Evolutionary conservation across 2,329 filamentous ascomycete genomes (phyloP), one percentile per base, ranked within the genome.

Genomic region (Beauveria pseudobassiana): DNA sequence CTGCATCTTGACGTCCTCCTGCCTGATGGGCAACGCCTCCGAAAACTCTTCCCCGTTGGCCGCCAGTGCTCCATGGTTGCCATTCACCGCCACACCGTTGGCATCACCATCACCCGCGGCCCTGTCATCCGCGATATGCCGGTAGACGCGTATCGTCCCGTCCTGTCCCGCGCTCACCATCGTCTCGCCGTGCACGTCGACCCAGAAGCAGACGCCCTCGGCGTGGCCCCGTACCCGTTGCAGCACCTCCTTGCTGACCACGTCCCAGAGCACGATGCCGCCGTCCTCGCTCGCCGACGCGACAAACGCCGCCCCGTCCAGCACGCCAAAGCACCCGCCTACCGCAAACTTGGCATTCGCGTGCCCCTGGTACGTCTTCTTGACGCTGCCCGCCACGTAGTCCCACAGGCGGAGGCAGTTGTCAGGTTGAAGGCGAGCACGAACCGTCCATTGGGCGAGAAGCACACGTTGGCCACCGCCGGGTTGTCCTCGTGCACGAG

Each of bases 291-390:
- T 96, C 0, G 93, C 91, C 40, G 89, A 89, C 0, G 87, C 89
- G 18, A 93, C 84, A 68, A 96, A 96, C 0, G 79, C 71, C 26
- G 71, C 68, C 3, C 69, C 72, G 14, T 69, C 75, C 49, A 75
- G 68, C 59, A 84, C 81, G 14, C 91, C 93, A 70, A 98, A 97
- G 46, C 88, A 88, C 4, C 92, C 91, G 3, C 85, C 85, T n/a
- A 98, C 81, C 66, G 91, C 93, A 75, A 89, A 98, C 64, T 87
- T 87, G 60, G 85, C 81, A 73, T 99, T 99, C 60, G 79, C 77
- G 70, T 98, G 95, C 0, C 95, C 95, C 72, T 97, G 92, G 74
- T 98, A 99, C 16, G 95, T 99, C 80, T 99, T 99, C 69, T 96
- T 88, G 67, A 95, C 95, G 30, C 87, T 86, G 8, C 93, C 93